phyloP scores from a whole-genome alignment of 1,139 yeast species.

The Candida pseudoviswanathii region DNA sequence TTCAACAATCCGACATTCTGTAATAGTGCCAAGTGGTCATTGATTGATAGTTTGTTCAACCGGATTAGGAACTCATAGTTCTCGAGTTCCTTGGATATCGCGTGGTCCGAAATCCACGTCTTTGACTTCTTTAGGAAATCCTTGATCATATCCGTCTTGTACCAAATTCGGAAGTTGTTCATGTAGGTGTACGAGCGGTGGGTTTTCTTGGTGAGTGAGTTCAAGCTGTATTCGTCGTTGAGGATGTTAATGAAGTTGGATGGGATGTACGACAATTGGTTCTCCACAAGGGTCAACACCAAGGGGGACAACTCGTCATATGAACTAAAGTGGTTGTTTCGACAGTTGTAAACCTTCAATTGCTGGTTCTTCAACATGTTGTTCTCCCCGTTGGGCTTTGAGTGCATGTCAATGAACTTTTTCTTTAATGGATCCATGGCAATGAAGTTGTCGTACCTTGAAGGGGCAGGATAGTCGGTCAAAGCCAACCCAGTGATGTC shows the following conservation, averaged over 20 bases:
- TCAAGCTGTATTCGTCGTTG: constrained; percentile 31
- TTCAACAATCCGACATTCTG: constrained; percentile 24
- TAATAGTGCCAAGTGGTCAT: constrained; percentile 34
- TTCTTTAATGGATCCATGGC: constrained; percentile 15
- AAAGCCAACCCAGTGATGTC: constrained; percentile 63
- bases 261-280: constrained; percentile 38
- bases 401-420: constrained; percentile 8
- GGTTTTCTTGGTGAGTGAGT: constrained; percentile 26
- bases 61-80: constrained; percentile 21
- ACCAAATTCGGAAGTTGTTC: constrained; percentile 39
- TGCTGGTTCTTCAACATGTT: constrained; percentile 24
- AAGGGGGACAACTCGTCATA: constrained; percentile 36
- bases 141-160: constrained; percentile 22
- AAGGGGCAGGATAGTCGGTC: constrained; percentile 38
- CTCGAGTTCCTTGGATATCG: constrained; percentile 14
- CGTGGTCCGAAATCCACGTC: constrained; percentile 22
- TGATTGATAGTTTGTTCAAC: constrained; percentile 23
- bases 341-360: constrained; percentile 44
- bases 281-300: constrained; percentile 32
- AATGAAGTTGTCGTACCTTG: constrained; percentile 20
- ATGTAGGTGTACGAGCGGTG: constrained; percentile 31
- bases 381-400: constrained; percentile 14
- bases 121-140: constrained; percentile 26
- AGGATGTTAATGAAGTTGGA: constrained; percentile 29
- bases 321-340: constrained; percentile 43